These are phyloP conservation scores for Prunus mume DNA, from an alignment of 306 rosid genomes.

Conservation along the genomic window DNA sequence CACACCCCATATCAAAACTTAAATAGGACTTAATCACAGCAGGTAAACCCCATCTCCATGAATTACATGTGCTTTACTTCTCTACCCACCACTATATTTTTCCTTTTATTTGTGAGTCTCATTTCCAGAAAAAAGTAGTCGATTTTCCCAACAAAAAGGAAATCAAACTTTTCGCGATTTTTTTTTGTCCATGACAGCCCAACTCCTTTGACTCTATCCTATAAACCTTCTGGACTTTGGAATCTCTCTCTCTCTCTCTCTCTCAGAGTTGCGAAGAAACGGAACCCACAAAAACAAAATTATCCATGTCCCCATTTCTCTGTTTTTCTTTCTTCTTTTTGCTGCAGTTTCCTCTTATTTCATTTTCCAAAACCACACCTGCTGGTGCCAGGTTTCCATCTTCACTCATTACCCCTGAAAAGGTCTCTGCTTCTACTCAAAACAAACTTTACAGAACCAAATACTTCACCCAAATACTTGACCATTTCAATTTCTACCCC, in stretches of 20 bases:
- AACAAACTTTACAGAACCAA: conserved; percentile 44
- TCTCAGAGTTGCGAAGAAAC: background rate
- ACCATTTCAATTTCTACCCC: conserved; percentile 79
- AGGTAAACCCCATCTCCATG: conserved; percentile 1
- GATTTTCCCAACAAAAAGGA: background rate
- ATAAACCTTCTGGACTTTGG: background rate
- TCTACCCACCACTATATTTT: background rate
- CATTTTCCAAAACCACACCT: conserved; percentile 20
- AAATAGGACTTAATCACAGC: background rate
- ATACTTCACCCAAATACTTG: conserved; percentile 80
- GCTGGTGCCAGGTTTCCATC: conserved; percentile 43
- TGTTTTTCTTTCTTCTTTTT: conserved; percentile 23
- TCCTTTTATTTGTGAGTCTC: background rate
- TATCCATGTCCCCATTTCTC: background rate
- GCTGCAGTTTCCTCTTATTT: conserved; percentile 10
- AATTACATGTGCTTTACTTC: background rate
- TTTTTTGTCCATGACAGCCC: background rate
- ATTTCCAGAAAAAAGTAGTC: background rate
- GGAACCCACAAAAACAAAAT: background rate
- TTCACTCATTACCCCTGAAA: conserved; percentile 34
- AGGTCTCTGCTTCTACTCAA: conserved; percentile 21
- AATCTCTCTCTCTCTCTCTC: background rate
- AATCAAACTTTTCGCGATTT: background rate
- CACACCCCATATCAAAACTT: background rate
- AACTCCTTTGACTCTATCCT: background rate